Evolutionary conservation across 2,329 filamentous ascomycete species (phyloP), one percentile per base, ranked within the genome.

Genomic region (Ophiostoma fasciatum): DNA sequence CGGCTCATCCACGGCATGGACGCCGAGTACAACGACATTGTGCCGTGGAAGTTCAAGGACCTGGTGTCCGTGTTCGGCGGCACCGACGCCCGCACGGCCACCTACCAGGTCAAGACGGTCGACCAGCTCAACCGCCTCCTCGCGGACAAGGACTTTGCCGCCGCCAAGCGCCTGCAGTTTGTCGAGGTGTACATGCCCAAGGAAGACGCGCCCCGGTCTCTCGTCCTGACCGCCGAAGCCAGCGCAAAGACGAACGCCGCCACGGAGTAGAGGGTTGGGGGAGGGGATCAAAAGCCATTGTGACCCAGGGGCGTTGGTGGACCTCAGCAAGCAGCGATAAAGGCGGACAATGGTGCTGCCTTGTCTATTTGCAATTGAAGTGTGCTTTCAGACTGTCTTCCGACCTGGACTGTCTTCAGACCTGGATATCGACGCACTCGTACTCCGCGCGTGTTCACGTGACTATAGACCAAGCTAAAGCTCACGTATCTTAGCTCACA

Each of bases 1-100:
- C 74, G 85, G 21, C 81, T 74, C 54, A 92, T 93, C 49, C 84
- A 93, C 56, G 83, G 83, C 36, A 79, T 79, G 74, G 64, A 85
- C 8, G 81, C 72, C 22, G 54, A 52, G 19, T 93, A 93, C 62
- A 93, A 94, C 51, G 82, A 93, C 51, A 76, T 93, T 38, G 66
- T 71, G 40, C 55, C 62, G 10, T 93, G 85, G 85, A 65, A 78
- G 34, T 81, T 78, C 62, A 44, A 46, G 36, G 42, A 46, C 3
- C 30, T 45, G 1, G 42, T 46, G 8, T 35, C 29, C 7, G 41
- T 43, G 1, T 48, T 48, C 33, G 46, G 46, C 12, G 44, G 41
- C 20, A 35, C 32, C 3, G 39, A 41, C 2, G 27, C 38, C 7
- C 34, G 35, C 54, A 39, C 44, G 4, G 31, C 31, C 25, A 46